These are phyloP conservation scores for Fusarium begoniae DNA, from an alignment of 2,329 filamentous ascomycete species.

Conservation along the genomic window DNA sequence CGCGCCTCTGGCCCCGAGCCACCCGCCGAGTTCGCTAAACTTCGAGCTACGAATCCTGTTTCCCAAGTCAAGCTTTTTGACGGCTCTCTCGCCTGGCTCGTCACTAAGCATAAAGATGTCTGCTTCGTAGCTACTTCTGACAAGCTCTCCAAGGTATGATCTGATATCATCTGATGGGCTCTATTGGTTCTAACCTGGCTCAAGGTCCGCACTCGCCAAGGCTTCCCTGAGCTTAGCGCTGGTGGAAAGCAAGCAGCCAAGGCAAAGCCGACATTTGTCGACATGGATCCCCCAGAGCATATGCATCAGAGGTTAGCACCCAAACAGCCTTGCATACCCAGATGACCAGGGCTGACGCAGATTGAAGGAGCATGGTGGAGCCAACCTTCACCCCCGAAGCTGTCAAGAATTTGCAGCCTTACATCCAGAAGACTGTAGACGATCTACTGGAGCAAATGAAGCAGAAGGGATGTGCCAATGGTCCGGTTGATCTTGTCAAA, in stretches of 20 bases:
- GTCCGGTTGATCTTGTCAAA: constrained; percentile 57
- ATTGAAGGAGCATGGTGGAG: constrained; percentile 55
- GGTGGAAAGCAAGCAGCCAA: constrained; percentile 59
- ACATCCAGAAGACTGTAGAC: constrained; percentile 57
- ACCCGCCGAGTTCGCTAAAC: constrained; percentile 54
- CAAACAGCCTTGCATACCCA: too few species aligned
- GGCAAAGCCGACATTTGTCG: constrained; percentile 59
- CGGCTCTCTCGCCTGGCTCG: constrained; percentile 57
- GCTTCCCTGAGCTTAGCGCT: constrained; percentile 58
- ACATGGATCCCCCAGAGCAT: constrained; percentile 60
- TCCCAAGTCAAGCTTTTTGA: constrained; percentile 58
- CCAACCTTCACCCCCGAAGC: constrained; percentile 52
- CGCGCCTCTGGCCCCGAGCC: constrained; percentile 46
- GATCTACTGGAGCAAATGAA: constrained; percentile 53
- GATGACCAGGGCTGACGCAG: neutral
- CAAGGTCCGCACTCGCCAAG: constrained; percentile 52
- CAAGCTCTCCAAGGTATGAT: constrained; percentile 56
- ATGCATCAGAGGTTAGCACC: constrained; percentile 52
- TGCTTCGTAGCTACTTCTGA: constrained; percentile 54
- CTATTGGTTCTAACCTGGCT: neutral
- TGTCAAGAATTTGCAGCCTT: constrained; percentile 52
- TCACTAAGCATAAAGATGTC: constrained; percentile 59
- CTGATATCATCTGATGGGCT: too few species aligned
- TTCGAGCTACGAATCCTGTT: constrained; percentile 55
- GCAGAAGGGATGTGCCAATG: constrained; percentile 45